Evolutionary conservation across 2,329 filamentous ascomycete species (phyloP), one percentile per base, ranked within the genome.

Genomic region (Karstenula rhodostoma): DNA sequence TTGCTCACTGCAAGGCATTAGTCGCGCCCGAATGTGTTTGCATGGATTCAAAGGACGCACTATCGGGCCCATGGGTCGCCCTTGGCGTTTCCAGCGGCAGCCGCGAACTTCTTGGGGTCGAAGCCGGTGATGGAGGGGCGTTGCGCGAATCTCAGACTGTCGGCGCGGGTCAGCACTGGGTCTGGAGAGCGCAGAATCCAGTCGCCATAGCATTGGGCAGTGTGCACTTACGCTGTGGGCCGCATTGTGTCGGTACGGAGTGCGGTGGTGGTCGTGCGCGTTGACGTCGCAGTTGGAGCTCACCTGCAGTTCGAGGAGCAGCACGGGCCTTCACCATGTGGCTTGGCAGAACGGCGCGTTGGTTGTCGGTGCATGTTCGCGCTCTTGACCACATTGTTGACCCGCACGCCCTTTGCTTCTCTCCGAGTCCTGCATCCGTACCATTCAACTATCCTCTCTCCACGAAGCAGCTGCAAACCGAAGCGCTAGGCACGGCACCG

Each of bases 111-210:
- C 78, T 87, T 88, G 74, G 93, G 86, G 83, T 95, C 90, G 86
- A 98, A 98, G 82, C 94, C 94, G 73, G 94, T 97, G 80, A 96
- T 87, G 85, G 92, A 93, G 76, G 87, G 85, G 83, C 80, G 79
- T 65, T 80, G 76, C 69, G 84, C 79, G 85, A 87, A 86, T 73
- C 69, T 74, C 71, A 79, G 65, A 64, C 59, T 70, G 64, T 61
- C 60, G 61, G n/a, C 12, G 33, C 55, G 13, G 56, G 69, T 73
- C 47, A 73, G 66, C 56, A 60, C 56, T 58, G 56, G 50, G 19
- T 43, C 55, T 22, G 15, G 23, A 27, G 9, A 13, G 46, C 8
- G 48, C 13, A 44, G 33, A 17, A 8, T 15, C 7, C 13, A 25
- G 9, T 58, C 58, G 61, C 64, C 60, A 54, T 33, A 33, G 25